Evolutionary conservation across 495 filamentous ascomycete species (phyloP), one percentile per base, ranked within the genome.

Genomic region (Hapsidospora chrysogenum): DNA sequence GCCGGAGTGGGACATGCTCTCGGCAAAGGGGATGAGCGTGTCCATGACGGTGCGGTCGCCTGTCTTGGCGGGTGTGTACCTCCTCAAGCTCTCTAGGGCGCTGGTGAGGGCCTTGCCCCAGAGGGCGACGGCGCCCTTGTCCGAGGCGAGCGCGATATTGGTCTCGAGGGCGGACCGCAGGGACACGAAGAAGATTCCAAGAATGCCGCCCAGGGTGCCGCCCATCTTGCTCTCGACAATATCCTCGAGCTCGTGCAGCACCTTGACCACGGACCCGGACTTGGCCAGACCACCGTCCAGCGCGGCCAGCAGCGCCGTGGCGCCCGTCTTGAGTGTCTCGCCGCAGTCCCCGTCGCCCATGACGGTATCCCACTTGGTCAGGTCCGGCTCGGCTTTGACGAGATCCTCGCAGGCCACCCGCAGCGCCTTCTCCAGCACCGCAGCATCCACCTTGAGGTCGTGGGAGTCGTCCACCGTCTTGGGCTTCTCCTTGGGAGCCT

Each of bases 321-420:
- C 60, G 11, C 61, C 61, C 7, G 52, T 63, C 41, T 69, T 58
- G 7, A 76, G 60, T 10, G 69, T 71, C 53, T 75, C 63, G 16
- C 72, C 72, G 44, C 72, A 76, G 46, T 76, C 72, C 8, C 72
- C 72, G 47, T 76, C 72, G 22, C 72, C 72, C 72, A 76, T 76
- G 36, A 70, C 51, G 19, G 68, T 68, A 49, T 76, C 72, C 63
- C 63, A 76, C 40, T 63, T 64, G 1, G 72, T 76, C 23, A 76
- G 50, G 35, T 67, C 58, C 0, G 72, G 72, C 46, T 76, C 72
- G 1, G 70, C 63, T 11, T 46, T 53, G 22, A 71, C 56, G 15
- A 68, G 58, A 3, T 51, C 57, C 11, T 60, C 46, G 53, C 64
- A 70, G 2, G 69, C 72, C 26, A 45, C 46, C 6, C 63, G 56